Base-by-base conservation (phyloP, 257 asterid genomes). In the Fraxinus americana region DNA sequence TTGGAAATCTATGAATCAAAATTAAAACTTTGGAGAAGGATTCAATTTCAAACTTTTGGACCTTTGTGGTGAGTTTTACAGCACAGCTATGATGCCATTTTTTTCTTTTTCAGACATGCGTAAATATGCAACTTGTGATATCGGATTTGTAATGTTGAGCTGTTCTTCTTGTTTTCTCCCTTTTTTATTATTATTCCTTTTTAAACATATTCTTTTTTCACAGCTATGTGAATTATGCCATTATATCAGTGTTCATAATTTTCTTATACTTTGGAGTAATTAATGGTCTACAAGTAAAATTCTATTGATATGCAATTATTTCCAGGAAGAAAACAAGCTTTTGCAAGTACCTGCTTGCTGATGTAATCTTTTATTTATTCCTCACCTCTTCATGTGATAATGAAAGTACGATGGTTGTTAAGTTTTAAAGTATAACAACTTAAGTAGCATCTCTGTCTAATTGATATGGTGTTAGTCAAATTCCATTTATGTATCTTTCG, bases 41-140 rank as follows among this genome's bases (percentile, higher is more conserved):
- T 68, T 61, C 27, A 32, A 50, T 14, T 36, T 48, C 43, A 34
- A 13, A 67, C 17, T 14, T 50, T 59, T 34, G 27, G 41, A 45
- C 27, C 41, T 35, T 74, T 75, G 78, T 41, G 72, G 77, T 78
- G 66, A 78, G 50, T 54, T 74, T 72, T 45, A 1, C n/a, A 14
- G 29, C 17, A 57, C 23, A 45, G 80, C 71, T 45, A 39, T 29
- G 34, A n/a, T 34, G 17, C n/a, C 23, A 29, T 34, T 25, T 36
- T 63, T 14, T 25, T 17, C 35, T 38, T 67, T 67, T 71, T 19
- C 11, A 45, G 61, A 21, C 59, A 23, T n/a, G 35, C 75, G 32
- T 71, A 19, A 19, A 38, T 71, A 70, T 70, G 43, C 52, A 67
- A 68, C 65, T 54, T 74, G 19, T 14, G 41, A 34, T 9, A 14